A percentile compares a stretch with the other conserved stretches of the same genome.
These are phyloP conservation scores for Brassica napus DNA, from an alignment of 345 rosid genomes.

Conservation along the genomic window DNA sequence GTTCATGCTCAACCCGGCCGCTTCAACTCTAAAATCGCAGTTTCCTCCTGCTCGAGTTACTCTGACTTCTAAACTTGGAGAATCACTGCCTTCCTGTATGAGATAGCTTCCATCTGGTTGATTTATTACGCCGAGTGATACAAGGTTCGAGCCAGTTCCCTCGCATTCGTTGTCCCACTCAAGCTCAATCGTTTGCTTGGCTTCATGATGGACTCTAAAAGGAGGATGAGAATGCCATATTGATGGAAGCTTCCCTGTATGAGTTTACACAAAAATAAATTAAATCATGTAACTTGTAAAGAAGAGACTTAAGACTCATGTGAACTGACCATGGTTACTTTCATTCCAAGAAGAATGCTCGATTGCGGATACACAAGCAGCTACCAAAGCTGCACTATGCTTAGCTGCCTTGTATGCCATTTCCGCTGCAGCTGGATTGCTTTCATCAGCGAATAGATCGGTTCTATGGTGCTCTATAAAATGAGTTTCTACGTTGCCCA, in stretches of 20 bases:
- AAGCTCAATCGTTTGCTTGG: constrained; percentile 56
- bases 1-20: constrained; percentile 51
- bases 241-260: constrained; percentile 58
- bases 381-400: constrained; percentile 60
- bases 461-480: constrained; percentile 77
- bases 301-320: constrained; percentile 27
- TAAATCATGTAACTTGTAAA: constrained; percentile 9
- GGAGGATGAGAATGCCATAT: constrained; percentile 81
- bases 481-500: constrained; percentile 90
- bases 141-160: constrained; percentile 43
- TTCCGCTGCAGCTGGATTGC: constrained; percentile 47
- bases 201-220: constrained; percentile 74
- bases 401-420: constrained; percentile 51
- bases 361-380: constrained; percentile 72
- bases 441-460: constrained; percentile 70
- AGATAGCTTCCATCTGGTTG: constrained; percentile 65
- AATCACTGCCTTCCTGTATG: constrained; percentile 58
- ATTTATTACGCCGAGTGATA: constrained; percentile 51
- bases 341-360: constrained; percentile 52
- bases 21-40: constrained; percentile 64
- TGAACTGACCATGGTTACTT: constrained; percentile 52
- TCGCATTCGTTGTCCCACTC: constrained; percentile 74
- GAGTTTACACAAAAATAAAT: constrained; percentile 27
- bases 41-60: constrained; percentile 50
- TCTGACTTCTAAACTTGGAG: constrained; percentile 49